A percentile compares a stretch with the other conserved stretches of the same genome.
phyloP scores from a whole-genome alignment of 306 rosid genomes.

The Castanopsis chinensis region DNA sequence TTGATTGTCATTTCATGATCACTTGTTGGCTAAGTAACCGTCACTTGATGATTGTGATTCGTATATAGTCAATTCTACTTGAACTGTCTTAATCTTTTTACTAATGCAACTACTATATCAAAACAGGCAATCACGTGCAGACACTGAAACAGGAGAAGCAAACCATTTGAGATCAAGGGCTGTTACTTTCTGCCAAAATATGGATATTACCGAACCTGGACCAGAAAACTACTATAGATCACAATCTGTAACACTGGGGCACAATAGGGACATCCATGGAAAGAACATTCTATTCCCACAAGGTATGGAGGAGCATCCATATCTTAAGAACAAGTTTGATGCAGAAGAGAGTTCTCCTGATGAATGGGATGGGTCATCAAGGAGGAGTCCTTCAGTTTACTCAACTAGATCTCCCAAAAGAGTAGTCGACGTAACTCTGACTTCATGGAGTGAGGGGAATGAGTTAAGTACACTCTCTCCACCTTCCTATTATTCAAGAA shows the following conservation, averaged over 20 bases:
- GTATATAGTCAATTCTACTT: no score
- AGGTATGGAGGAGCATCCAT: constrained; percentile 11
- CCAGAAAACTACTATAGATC: neutral
- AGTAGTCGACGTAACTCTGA: no score
- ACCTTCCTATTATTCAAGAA: no score
- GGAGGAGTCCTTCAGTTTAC: neutral
- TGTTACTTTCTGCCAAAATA: neutral
- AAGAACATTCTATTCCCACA: neutral
- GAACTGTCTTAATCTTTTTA: no score
- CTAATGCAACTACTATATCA: neutral
- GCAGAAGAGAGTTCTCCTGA: constrained; percentile 20
- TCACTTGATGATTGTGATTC: no score
- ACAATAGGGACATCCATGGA: neutral
- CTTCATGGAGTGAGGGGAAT: no score
- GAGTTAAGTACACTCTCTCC: no score
- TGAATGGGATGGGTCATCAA: neutral
- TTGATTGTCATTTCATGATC: neutral
- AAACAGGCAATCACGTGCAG: neutral
- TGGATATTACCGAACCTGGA: neutral
- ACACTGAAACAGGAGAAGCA: neutral
- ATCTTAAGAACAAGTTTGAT: constrained; percentile 18
- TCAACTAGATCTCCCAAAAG: no score
- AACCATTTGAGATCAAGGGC: neutral
- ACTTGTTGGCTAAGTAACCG: neutral
- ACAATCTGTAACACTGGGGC: neutral